These are phyloP conservation scores for Diaporthe humulicola DNA, from an alignment of 2,329 filamentous ascomycete species.

Conservation along the genomic window DNA sequence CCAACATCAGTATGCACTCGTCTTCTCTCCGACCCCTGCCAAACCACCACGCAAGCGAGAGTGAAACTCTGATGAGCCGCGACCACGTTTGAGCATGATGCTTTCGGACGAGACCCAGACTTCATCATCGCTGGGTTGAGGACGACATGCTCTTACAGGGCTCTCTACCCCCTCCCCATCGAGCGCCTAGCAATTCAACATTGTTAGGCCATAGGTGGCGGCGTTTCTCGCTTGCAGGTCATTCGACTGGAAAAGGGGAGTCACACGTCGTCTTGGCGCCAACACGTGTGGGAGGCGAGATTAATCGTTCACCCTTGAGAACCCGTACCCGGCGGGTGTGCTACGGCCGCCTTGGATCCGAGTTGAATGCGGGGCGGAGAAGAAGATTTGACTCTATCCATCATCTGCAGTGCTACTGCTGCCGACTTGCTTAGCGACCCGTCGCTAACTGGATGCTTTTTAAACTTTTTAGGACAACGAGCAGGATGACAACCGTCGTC, in stretches of 20 bases:
- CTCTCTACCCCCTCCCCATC: constrained; percentile 2
- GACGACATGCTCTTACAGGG: not conserved
- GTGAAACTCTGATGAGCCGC: constrained; percentile 19
- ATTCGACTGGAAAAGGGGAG: constrained; percentile 19
- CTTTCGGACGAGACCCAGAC: constrained; percentile 7
- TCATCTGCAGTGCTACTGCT: constrained; percentile 14
- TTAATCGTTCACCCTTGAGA: constrained; percentile 30
- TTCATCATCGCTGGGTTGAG: constrained; percentile 17
- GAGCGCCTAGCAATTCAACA: not conserved
- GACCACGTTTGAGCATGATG: not conserved
- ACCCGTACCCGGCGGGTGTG: constrained; percentile 2
- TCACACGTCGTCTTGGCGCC: not conserved
- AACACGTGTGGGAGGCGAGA: constrained; percentile 31
- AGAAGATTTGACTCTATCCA: constrained; percentile 33
- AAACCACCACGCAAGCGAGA: constrained; percentile 9
- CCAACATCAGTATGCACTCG: constrained; percentile 8
- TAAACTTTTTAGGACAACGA: not conserved
- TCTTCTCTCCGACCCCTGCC: constrained; percentile 30
- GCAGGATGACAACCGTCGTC: not conserved
- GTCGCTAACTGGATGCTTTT: constrained; percentile 28
- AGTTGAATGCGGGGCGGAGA: constrained; percentile 30
- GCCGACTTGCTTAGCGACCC: constrained; percentile 17
- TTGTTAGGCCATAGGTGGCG: not conserved
- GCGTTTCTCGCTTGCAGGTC: constrained; percentile 26
- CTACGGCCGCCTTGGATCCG: not conserved